Evolutionary conservation across 371 early-diverging fungal genomes (phyloP), one percentile per base, ranked within the genome.

Genomic region (Mortierella sp.): DNA sequence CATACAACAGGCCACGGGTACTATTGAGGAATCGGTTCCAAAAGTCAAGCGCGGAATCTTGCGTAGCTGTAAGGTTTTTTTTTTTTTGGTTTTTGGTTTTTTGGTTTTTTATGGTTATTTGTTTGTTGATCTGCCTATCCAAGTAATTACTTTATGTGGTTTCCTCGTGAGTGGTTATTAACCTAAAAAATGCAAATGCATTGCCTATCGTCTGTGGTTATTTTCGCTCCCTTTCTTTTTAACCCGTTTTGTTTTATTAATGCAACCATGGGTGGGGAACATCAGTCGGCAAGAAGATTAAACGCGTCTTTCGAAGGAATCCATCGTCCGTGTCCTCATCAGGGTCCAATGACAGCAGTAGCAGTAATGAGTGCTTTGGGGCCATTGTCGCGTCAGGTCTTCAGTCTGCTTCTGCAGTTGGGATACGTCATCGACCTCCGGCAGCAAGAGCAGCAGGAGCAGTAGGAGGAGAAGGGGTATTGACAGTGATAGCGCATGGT

Each of bases 221-320:
- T 29, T 4, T 4, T 7, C 14, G 16, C 14, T 29, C 10, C 60
- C 0, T 60, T 29, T 60, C 32, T 60, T 60, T 58, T 8, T 58
- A 10, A 24, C 27, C 56, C n/a, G 24, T 56, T 35, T 35, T 18
- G 54, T 54, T 54, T 54, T 54, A 24, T 54, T 54, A 8, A 3
- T n/a, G 7, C n/a, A 16, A 4, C 18, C 16, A 16, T 46, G 49
- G 4, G 16, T 18, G 18, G 14, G 49, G 49, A 7, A 55, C 10
- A 55, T n/a, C n/a, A 63, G 63, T 63, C 35, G 63, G 63, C 63
- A 63, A 63, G 63, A 63, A 63, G 16, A 29, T 63, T 14, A 63
- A 63, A 18, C 63, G 35, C 35, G 35, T 21, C 63, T 63, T 63
- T 63, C 32, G 11, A 18, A 63, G 35, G 38, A 63, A 63, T 14